These are phyloP conservation scores for Phytomonas francai DNA, from an alignment of 208 protist species.

Conservation along the genomic window DNA sequence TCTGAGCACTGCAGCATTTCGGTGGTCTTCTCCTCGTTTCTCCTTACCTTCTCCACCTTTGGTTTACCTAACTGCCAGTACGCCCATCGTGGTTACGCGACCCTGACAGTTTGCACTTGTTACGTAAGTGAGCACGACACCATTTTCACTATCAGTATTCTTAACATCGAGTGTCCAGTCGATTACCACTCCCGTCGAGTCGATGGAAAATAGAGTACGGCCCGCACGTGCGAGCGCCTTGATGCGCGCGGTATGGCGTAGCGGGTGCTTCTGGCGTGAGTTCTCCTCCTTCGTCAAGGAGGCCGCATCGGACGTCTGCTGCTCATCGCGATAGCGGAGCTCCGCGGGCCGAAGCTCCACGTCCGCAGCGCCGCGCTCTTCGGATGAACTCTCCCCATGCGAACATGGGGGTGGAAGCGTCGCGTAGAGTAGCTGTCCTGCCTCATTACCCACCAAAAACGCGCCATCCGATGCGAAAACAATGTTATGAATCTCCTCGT, in stretches of 20 bases:
- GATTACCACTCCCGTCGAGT: constrained; percentile 48
- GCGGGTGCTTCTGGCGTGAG: constrained; percentile 34
- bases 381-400: no score
- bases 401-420: no score
- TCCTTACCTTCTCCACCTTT: neutral
- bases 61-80: constrained; percentile 11
- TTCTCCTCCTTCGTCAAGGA: constrained; percentile 20
- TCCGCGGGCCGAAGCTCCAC: constrained; percentile 2
- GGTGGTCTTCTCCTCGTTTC: no score
- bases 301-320: constrained; percentile 12
- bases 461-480: constrained; percentile 25
- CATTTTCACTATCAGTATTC: neutral
- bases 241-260: constrained; percentile 41
- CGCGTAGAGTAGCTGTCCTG: constrained; percentile 19
- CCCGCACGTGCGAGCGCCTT: constrained; percentile 26
- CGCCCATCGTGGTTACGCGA: constrained; percentile 45
- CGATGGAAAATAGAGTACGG: constrained; percentile 47
- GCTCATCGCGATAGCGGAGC: constrained; percentile 17
- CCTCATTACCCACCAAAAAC: constrained; percentile 57
- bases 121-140: constrained; percentile 25
- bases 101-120: constrained; percentile 72
- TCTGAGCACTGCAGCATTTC: neutral
- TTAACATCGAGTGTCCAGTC: constrained; percentile 22
- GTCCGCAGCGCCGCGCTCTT: neutral
- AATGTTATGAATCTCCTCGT: constrained; percentile 42